A percentile compares a stretch with the other conserved stretches of the same genome.
phyloP scores from a whole-genome alignment of 345 rosid species.

The Arabidopsis suecica region DNA sequence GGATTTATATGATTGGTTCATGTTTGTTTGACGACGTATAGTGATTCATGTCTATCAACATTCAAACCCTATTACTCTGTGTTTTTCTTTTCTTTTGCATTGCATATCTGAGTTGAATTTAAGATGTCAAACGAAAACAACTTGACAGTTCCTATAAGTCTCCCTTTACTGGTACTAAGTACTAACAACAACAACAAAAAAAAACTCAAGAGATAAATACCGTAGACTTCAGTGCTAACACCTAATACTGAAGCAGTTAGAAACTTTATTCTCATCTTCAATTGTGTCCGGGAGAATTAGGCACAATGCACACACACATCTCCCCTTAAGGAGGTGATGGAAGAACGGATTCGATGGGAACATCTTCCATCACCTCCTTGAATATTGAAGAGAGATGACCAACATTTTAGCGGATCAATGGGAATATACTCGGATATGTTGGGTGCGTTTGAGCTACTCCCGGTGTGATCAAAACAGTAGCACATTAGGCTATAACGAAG shows the following conservation, averaged over 20 bases:
- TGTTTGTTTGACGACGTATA: not conserved
- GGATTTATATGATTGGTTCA: not conserved
- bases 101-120: constrained; percentile 1
- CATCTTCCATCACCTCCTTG: constrained; percentile 19
- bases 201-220: not conserved
- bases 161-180: not conserved
- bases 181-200: not conserved
- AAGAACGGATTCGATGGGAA: constrained; percentile 15
- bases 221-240: not conserved
- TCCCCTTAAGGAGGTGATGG: constrained; percentile 3
- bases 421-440: not conserved
- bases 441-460: constrained; percentile 7
- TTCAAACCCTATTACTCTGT: not conserved
- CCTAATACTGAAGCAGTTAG: not conserved
- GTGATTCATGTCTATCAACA: not conserved
- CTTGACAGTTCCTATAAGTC: not conserved
- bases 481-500: not conserved
- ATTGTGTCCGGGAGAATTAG: not conserved
- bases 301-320: not conserved
- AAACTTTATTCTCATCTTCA: constrained; percentile 2
- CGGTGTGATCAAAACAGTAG: not conserved
- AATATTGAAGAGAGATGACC: constrained; percentile 15
- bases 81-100: not conserved
- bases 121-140: not conserved
- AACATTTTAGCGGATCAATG: constrained; percentile 1